Conservation (phyloP, 106 monocot genomes). For the Triglochin maritima region DNA sequence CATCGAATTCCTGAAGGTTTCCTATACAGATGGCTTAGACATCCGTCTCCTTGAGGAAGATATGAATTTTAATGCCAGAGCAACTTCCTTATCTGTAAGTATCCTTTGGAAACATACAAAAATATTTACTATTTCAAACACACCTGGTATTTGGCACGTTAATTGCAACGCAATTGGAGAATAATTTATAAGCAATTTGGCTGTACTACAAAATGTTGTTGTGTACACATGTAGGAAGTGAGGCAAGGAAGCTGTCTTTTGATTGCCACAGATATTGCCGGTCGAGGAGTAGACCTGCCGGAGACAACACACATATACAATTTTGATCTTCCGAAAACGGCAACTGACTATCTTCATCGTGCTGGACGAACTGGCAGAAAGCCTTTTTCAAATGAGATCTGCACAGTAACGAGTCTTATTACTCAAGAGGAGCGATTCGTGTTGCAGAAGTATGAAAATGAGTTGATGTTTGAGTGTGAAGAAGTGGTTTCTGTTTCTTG, state of each 20-base stretch:
- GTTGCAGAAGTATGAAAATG: slow-evolving; percentile 74
- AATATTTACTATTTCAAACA: too few relatives aligned
- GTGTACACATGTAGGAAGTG: slow-evolving; percentile 35
- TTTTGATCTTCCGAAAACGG: slow-evolving; percentile 74
- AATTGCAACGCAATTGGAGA: too few relatives aligned
- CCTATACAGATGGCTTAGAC: slow-evolving; percentile 60
- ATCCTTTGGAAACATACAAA: neutral
- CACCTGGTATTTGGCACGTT: too few relatives aligned
- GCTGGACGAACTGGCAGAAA: slow-evolving; percentile 74
- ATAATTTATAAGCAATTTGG: too few relatives aligned
- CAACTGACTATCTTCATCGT: slow-evolving; percentile 51
- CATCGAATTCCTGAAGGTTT: slow-evolving; percentile 44
- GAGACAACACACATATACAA: slow-evolving; percentile 92
- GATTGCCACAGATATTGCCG: slow-evolving; percentile 83
- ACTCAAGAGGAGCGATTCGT: slow-evolving; percentile 71
- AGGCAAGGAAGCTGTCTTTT: slow-evolving; percentile 49
- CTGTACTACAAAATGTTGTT: neutral
- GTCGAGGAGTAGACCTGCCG: slow-evolving; percentile 89
- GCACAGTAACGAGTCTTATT: slow-evolving; percentile 61
- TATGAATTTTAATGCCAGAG: slow-evolving; percentile 94
- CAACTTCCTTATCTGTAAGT: slow-evolving; percentile 56
- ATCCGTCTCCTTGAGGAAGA: slow-evolving; percentile 61
- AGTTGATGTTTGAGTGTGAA: slow-evolving; percentile 63
- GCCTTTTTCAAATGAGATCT: slow-evolving; percentile 56
- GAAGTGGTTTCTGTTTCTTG: slow-evolving; percentile 13